These are phyloP conservation scores for Macrocybe gigantea DNA, from an alignment of 768 basidiomycete genomes.

Conservation along the genomic window DNA sequence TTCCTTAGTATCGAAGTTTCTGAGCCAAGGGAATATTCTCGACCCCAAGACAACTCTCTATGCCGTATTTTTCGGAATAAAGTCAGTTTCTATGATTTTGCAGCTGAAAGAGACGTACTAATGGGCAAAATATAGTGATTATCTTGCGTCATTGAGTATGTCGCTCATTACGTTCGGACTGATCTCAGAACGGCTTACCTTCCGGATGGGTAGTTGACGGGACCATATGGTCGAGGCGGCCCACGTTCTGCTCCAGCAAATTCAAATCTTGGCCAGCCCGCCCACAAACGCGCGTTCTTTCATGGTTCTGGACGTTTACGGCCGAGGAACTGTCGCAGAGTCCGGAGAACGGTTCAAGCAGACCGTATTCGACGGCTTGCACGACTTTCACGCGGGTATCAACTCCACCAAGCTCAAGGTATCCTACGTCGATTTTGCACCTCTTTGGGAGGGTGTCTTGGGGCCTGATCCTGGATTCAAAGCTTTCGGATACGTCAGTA, in stretches of 20 bases:
- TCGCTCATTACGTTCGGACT: not conserved
- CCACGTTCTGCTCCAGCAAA: slow-evolving; percentile 35
- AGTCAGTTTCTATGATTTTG: slow-evolving; percentile 22
- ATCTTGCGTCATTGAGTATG: slow-evolving; percentile 35
- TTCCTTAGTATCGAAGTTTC: slow-evolving; percentile 33
- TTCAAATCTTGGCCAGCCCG: slow-evolving; percentile 36
- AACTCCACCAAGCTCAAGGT: slow-evolving; percentile 26
- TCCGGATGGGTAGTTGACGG: slow-evolving; percentile 30
- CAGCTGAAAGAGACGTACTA: slow-evolving; percentile 2
- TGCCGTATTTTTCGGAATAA: slow-evolving; percentile 50
- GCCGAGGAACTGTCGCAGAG: slow-evolving; percentile 33
- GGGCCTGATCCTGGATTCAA: slow-evolving; percentile 33
- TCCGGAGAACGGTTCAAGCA: slow-evolving; percentile 43
- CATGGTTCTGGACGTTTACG: slow-evolving; percentile 45
- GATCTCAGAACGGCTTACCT: not conserved
- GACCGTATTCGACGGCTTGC: slow-evolving; percentile 36
- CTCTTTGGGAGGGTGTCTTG: slow-evolving; percentile 46
- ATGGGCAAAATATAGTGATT: slow-evolving; percentile 27
- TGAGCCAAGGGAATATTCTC: slow-evolving; percentile 36
- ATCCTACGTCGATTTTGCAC: slow-evolving; percentile 41
- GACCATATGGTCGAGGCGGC: slow-evolving; percentile 41
- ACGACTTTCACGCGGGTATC: slow-evolving; percentile 22
- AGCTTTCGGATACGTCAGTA: slow-evolving; percentile 44
- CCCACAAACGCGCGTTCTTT: slow-evolving; percentile 48
- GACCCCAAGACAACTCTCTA: slow-evolving; percentile 45